Evolutionary conservation across 2,329 filamentous ascomycete species (phyloP).

Genomic region (Hymenoscyphus infarciens): DNA sequence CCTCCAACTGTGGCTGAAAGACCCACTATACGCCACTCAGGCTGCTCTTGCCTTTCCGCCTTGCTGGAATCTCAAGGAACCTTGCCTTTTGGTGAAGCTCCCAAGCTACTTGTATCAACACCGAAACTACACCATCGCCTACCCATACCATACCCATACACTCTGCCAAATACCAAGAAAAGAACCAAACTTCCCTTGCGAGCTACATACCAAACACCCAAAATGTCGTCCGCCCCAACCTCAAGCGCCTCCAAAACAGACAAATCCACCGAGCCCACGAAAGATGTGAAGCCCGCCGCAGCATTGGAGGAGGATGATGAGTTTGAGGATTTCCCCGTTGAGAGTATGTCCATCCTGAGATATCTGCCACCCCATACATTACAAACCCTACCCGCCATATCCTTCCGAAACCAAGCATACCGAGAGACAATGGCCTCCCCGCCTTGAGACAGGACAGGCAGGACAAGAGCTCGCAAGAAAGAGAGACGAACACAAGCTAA

Average conservation of each 20-base stretch:
- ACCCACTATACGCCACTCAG: too few relatives aligned
- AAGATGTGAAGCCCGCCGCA: constrained; percentile 44
- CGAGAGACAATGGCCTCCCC: background rate
- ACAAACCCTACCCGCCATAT: background rate
- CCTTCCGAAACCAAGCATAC: background rate
- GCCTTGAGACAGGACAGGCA: background rate
- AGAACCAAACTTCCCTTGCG: background rate
- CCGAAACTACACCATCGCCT: background rate
- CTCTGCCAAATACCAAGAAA: background rate
- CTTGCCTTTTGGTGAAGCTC: too few relatives aligned
- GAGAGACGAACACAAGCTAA: background rate
- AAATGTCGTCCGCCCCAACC: constrained; percentile 35
- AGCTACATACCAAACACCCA: constrained; percentile 4
- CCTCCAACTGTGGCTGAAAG: background rate
- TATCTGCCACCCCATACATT: constrained; percentile 3
- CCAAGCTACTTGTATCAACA: background rate
- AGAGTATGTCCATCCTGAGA: constrained; percentile 57
- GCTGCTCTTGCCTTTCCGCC: too few relatives aligned
- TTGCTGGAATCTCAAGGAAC: too few relatives aligned
- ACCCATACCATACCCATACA: too few relatives aligned
- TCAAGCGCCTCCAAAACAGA: constrained; percentile 28
- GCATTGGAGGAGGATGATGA: constrained; percentile 95
- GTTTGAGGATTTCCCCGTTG: constrained; percentile 97
- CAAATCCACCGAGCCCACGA: constrained; percentile 34
- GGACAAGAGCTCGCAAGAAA: background rate